These are phyloP conservation scores for Notholithocarpus densiflorus DNA, from an alignment of 306 rosid genomes.

Conservation along the genomic window DNA sequence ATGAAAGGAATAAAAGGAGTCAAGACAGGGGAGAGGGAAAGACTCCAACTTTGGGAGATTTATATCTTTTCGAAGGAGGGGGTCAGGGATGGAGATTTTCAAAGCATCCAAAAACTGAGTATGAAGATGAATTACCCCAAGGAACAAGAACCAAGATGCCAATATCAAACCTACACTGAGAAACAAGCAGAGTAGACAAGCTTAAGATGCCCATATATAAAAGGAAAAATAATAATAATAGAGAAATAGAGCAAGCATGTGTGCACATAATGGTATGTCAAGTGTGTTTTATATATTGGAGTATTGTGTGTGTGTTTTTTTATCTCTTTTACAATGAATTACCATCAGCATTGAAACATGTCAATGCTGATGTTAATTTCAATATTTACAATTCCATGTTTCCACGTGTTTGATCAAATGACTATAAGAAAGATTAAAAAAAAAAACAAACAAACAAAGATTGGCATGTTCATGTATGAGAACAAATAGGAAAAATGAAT, in stretches of 20 bases:
- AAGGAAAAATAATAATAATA: neutral
- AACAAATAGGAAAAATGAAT: too few species aligned
- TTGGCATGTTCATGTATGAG: too few species aligned
- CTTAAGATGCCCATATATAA: conserved; percentile 29
- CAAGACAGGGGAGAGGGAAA: neutral
- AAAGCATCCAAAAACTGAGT: neutral
- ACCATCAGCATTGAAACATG: too few species aligned
- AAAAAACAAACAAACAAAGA: too few species aligned
- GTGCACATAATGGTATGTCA: neutral
- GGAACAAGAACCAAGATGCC: conserved; percentile 95
- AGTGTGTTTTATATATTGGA: too few species aligned
- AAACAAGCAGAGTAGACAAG: conserved; percentile 41
- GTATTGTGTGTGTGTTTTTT: too few species aligned
- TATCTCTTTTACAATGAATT: too few species aligned
- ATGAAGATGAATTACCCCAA: conserved; percentile 53
- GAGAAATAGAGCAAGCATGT: conserved; percentile 3
- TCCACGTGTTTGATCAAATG: too few species aligned
- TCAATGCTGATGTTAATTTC: too few species aligned
- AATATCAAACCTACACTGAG: conserved; percentile 94
- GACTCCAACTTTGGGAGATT: neutral
- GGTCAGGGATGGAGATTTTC: neutral
- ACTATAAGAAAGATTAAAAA: too few species aligned
- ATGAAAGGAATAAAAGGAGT: conserved; percentile 16
- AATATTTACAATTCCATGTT: too few species aligned
- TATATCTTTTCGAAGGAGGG: neutral